Evolutionary conservation across 2,329 filamentous ascomycete genomes (phyloP), one percentile per base, ranked within the genome.

Genomic region (Sphaceloma murrayae): DNA sequence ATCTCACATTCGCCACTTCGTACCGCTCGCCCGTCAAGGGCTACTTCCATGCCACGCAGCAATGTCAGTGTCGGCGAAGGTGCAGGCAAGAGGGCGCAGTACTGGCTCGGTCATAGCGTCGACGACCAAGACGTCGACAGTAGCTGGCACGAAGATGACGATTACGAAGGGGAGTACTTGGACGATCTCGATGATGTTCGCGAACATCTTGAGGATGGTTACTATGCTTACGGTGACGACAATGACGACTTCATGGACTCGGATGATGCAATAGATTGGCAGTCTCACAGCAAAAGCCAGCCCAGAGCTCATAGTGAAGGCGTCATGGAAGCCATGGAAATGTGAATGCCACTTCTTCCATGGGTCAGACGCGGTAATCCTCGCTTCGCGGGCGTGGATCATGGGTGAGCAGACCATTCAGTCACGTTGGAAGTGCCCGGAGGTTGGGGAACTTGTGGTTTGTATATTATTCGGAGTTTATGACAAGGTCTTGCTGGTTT

Each of bases 31-130:
- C 21, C 43, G 9, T 21, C 43, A 50, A 31, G 62, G 59, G 24
- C 61, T 60, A 46, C 65, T 29, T 59, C 62, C 2, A 72, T 72
- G 49, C 59, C 67, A 43, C 62, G 61, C 17, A 72, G 67, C 11
- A 66, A 52, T 11, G 52, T 51, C n/a, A 51, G 52, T 44, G 52
- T 74, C 34, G 67, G 63, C 43, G 63, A 60, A 31, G 78, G 78
- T 26, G 80, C 80, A 5, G 77, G 76, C 55, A 95, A 95, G 68
- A 80, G 88, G 34, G 85, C 86, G 10, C 77, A 75, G 49, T 95
- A 85, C 63, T 95, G 88, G 89, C 74, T 95, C 3, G 86, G 87
- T 31, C 79, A 85, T 49, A 46, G 36, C 14, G 46, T 50, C n/a
- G 46, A 46, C 17, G 44, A 48, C n/a, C 26, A 51, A 29, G 46